Evolutionary conservation across 805 yeast species (phyloP).

Genomic region (Zygosaccharomyces siamensis): DNA sequence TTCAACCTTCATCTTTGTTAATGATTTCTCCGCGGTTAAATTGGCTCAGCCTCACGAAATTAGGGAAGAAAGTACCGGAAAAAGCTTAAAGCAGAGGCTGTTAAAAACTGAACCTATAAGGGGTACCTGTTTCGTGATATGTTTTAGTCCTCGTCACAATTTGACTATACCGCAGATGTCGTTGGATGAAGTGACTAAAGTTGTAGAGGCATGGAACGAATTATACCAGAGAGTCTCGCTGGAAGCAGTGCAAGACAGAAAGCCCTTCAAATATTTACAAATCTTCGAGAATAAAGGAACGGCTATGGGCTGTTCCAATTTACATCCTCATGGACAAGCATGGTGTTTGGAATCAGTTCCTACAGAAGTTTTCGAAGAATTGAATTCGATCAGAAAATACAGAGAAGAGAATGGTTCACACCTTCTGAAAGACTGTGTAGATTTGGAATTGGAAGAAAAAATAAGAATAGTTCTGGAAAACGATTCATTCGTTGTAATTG

Average conservation of each 20-base stretch:
- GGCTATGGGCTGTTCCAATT: slow-evolving; percentile 79
- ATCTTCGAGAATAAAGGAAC: slow-evolving; percentile 74
- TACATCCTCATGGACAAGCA: slow-evolving; percentile 81
- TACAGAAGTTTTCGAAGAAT: slow-evolving; percentile 58
- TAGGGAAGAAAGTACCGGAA: slow-evolving; percentile 4
- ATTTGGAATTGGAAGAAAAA: slow-evolving; percentile 46
- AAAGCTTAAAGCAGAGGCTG: slow-evolving; percentile 39
- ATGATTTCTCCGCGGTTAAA: slow-evolving; percentile 69
- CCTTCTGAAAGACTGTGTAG: slow-evolving; percentile 58
- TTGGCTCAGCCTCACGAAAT: slow-evolving; percentile 45
- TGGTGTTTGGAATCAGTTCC: slow-evolving; percentile 68
- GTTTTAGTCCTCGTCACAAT: slow-evolving; percentile 67
- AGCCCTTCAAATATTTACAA: slow-evolving; percentile 56
- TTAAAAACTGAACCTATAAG: slow-evolving; percentile 53
- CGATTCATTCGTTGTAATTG: slow-evolving; percentile 60
- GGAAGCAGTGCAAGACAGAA: slow-evolving; percentile 35
- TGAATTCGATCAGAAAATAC: slow-evolving; percentile 48
- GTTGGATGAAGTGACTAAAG: slow-evolving; percentile 39
- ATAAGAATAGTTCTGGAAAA: slow-evolving; percentile 54
- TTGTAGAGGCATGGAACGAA: slow-evolving; percentile 58
- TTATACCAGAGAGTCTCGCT: slow-evolving; percentile 44
- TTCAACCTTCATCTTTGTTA: slow-evolving; percentile 55
- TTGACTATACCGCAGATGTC: slow-evolving; percentile 62
- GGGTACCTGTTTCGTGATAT: slow-evolving; percentile 67
- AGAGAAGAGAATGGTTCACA: slow-evolving; percentile 41